Conservation (phyloP, 352 stramenopile genomes). For the Phytophthora sansomeana region DNA sequence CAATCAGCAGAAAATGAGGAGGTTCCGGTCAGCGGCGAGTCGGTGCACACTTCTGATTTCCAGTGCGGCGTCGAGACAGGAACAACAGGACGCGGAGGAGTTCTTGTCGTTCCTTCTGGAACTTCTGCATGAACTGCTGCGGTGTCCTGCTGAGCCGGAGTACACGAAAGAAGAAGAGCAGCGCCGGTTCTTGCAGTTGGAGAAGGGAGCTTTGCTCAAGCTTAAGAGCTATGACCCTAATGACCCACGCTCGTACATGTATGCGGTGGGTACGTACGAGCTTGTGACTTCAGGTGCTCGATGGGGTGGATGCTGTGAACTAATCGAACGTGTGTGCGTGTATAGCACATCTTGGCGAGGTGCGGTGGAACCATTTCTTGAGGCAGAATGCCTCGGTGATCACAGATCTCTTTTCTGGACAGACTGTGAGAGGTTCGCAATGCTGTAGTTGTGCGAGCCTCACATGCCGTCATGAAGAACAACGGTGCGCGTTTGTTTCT, state of each 20-base stretch:
- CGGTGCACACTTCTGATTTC: constrained; percentile 62
- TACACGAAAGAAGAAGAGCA: constrained; percentile 27
- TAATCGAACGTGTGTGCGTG: constrained; percentile 7
- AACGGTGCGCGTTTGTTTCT: constrained; percentile 21
- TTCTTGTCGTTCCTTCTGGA: constrained; percentile 80
- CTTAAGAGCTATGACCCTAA: constrained; percentile 44
- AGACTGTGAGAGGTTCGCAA: constrained; percentile 82
- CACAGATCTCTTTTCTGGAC: constrained; percentile 71
- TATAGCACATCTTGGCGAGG: constrained; percentile 59
- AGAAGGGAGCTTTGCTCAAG: constrained; percentile 35
- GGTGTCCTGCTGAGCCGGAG: constrained; percentile 21
- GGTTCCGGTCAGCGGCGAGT: constrained; percentile 43
- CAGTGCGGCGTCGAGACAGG: constrained; percentile 44
- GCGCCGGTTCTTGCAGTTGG: constrained; percentile 29
- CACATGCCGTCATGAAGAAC: constrained; percentile 77
- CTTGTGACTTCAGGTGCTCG: background rate
- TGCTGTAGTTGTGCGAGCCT: constrained; percentile 79
- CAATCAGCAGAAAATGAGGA: constrained; percentile 38
- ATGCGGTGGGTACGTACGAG: constrained; percentile 60
- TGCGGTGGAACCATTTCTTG: constrained; percentile 71
- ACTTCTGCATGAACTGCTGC: constrained; percentile 67
- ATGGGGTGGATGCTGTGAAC: background rate
- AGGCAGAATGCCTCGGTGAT: constrained; percentile 70
- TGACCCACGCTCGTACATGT: constrained; percentile 64
- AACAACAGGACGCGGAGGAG: constrained; percentile 88